Percentiles rank a stretch among this genome's conserved stretches.
Evolutionary conservation across 257 asterid genomes (phyloP).

Genomic region (Thymus quinquecostatus): DNA sequence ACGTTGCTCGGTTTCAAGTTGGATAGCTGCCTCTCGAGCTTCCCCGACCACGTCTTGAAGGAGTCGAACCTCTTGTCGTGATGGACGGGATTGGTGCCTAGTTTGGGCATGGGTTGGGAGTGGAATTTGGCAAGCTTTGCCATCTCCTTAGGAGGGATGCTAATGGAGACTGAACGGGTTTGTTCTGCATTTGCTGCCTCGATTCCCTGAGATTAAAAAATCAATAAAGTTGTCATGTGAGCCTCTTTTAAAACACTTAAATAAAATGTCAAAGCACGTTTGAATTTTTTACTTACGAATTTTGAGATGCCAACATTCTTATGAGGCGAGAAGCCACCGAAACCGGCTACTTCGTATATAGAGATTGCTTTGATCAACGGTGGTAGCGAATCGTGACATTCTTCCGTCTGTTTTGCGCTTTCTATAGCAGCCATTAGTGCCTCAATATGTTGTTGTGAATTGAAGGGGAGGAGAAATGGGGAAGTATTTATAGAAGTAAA

Average conservation of each 20-base stretch:
- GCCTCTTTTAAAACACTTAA: no score
- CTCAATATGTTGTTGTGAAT: not conserved
- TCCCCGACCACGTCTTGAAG: conserved; percentile 86
- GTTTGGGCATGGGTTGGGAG: conserved; percentile 67
- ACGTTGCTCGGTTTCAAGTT: conserved; percentile 37
- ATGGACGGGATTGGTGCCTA: no score
- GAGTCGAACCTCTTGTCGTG: conserved; percentile 62
- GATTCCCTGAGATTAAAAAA: conserved; percentile 37
- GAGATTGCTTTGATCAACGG: conserved; percentile 6
- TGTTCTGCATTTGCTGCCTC: conserved; percentile 38
- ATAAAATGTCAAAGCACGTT: no score
- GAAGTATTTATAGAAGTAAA: not conserved
- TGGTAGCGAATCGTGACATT: conserved; percentile 11
- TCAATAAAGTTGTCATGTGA: not conserved
- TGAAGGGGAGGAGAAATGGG: not conserved
- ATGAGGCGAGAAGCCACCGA: not conserved
- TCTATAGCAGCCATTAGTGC: conserved; percentile 38
- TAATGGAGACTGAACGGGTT: conserved; percentile 54
- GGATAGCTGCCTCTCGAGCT: conserved; percentile 70
- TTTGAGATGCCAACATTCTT: not conserved
- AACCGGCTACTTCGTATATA: not conserved
- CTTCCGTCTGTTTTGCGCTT: conserved; percentile 22
- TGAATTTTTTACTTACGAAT: not conserved
- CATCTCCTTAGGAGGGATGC: conserved; percentile 56
- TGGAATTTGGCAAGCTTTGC: conserved; percentile 34